These are phyloP conservation scores for Colletotrichum tamarilloi DNA, from an alignment of 2,329 filamentous ascomycete genomes.

Conservation along the genomic window DNA sequence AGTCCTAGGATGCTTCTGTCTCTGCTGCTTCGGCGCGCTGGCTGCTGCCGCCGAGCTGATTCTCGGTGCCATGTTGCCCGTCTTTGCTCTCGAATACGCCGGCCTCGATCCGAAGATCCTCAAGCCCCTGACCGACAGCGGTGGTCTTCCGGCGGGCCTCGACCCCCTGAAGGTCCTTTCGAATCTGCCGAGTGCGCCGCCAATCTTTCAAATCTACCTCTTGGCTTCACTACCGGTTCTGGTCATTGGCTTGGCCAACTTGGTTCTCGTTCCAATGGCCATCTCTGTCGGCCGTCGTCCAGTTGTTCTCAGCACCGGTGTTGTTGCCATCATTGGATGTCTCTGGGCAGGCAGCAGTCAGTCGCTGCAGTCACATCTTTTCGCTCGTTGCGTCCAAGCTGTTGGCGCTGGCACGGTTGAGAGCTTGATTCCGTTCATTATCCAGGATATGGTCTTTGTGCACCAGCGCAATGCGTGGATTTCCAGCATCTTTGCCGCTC, in stretches of 20 bases:
- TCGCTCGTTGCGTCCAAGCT: constrained; percentile 46
- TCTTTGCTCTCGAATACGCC: constrained; percentile 48
- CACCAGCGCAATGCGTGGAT: constrained; percentile 49
- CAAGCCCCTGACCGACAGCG: constrained; percentile 30
- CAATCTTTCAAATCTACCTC: constrained; percentile 43
- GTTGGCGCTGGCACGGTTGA: constrained; percentile 48
- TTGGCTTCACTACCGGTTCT: constrained; percentile 48
- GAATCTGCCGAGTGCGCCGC: constrained; percentile 40
- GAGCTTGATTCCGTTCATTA: constrained; percentile 49
- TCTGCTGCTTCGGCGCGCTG: constrained; percentile 40
- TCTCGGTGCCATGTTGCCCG: constrained; percentile 44
- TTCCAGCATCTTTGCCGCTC: constrained; percentile 42
- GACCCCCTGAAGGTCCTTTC: constrained; percentile 35
- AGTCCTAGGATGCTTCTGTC: constrained; percentile 9
- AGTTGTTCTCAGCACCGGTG: constrained; percentile 45
- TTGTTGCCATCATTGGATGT: constrained; percentile 46
- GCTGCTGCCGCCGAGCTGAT: constrained; percentile 41
- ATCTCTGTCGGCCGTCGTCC: constrained; percentile 49
- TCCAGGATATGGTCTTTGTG: constrained; percentile 52
- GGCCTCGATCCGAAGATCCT: constrained; percentile 43
- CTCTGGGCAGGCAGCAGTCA: constrained; percentile 47
- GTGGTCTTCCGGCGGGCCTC: constrained; percentile 38
- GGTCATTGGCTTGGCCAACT: constrained; percentile 46
- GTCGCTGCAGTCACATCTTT: constrained; percentile 43
- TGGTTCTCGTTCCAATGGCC: constrained; percentile 48